Base-by-base conservation (phyloP, 2,329 filamentous ascomycete genomes). In the Colletotrichum trifolii region DNA sequence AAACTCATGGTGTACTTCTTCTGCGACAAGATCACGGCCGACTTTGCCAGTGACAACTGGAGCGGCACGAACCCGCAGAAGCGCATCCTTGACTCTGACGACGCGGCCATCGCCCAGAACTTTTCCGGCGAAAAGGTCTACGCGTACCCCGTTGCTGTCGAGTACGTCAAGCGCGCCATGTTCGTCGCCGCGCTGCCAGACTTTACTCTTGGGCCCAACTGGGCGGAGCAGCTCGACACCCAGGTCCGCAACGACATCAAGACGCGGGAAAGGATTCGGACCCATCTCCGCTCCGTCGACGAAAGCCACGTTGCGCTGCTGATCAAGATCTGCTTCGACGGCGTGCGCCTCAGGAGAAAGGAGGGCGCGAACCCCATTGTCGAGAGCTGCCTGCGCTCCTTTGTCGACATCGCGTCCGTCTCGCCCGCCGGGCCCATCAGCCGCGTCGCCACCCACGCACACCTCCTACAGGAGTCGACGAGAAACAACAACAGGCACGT, bases 191-290 rank as follows among this genome's bases (percentile, higher is more conserved):
- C 83, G 0, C 74, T 87, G 3, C 73, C 77, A 43, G 77, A 84
- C 53, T 81, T 84, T 60, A 83, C 85, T 9, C 75, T 93, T 33
- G 91, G 95, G 69, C 88, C 91, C 49, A 92, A 95, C 67, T 98
- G 96, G 96, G 91, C 94, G 73, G 84, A 89, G 49, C 90, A 91
- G 69, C 82, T 98, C 2, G 91, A 94, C 69, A 87, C 89, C 1
- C 83, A 91, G 7, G 82, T 96, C 36, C 85, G 88, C 45, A 91
- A 90, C 6, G 91, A 95, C 71, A 83, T 90, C 63, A 79, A 83
- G 49, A 87, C 88, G 10, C 85, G 92, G 45, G 76, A 83, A 34
- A 83, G 83, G 6, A 83, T 94, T 60, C 85, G 83, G 59, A 72
- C 73, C 1, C 87, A 90, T 67, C 72, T 91, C 63, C 71, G 77